Conservation (phyloP, 768 basidiomycete species). For the Trametes cingulata region DNA sequence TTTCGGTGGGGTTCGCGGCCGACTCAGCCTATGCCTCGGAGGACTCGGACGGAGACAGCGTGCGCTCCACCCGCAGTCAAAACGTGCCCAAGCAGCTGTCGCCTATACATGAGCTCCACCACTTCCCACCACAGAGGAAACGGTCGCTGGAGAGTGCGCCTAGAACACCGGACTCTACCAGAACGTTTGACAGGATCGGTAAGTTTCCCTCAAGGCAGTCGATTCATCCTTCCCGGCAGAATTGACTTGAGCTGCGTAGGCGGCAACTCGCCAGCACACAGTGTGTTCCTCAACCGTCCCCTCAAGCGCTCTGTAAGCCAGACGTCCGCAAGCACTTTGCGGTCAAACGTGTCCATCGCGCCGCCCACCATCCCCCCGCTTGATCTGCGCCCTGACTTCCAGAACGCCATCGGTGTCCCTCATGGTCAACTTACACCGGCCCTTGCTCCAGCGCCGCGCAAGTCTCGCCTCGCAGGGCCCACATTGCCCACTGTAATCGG, state of each 20-base stretch:
- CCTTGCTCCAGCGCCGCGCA: slow-evolving; percentile 17
- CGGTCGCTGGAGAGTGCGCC: slow-evolving; percentile 30
- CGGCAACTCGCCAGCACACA: slow-evolving; percentile 33
- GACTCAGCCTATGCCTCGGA: slow-evolving; percentile 16
- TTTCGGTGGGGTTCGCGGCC: slow-evolving; percentile 6
- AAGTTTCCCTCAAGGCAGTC: slow-evolving; percentile 20
- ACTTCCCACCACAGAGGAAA: slow-evolving; percentile 52
- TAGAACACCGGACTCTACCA: slow-evolving; percentile 32
- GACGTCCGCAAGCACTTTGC: slow-evolving; percentile 60
- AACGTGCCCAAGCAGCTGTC: slow-evolving; percentile 50
- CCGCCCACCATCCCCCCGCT: slow-evolving; percentile 58
- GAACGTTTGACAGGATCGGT: slow-evolving; percentile 28
- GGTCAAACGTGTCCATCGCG: slow-evolving; percentile 41
- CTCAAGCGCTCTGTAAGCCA: slow-evolving; percentile 67
- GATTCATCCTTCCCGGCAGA: neutral
- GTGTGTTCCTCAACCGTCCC: slow-evolving; percentile 62
- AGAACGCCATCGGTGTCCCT: slow-evolving; percentile 21
- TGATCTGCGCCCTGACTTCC: slow-evolving; percentile 58
- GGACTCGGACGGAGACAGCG: slow-evolving; percentile 20
- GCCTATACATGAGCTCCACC: slow-evolving; percentile 64
- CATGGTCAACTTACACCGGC: slow-evolving; percentile 18
- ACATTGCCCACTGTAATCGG: slow-evolving; percentile 27
- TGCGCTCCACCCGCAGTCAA: slow-evolving; percentile 34
- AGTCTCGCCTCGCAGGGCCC: slow-evolving; percentile 23
- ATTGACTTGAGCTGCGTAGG: neutral